A percentile compares a stretch with the other conserved stretches of the same genome.
phyloP scores from a whole-genome alignment of 768 basidiomycete genomes.

The Gloeostereum incarnatum region DNA sequence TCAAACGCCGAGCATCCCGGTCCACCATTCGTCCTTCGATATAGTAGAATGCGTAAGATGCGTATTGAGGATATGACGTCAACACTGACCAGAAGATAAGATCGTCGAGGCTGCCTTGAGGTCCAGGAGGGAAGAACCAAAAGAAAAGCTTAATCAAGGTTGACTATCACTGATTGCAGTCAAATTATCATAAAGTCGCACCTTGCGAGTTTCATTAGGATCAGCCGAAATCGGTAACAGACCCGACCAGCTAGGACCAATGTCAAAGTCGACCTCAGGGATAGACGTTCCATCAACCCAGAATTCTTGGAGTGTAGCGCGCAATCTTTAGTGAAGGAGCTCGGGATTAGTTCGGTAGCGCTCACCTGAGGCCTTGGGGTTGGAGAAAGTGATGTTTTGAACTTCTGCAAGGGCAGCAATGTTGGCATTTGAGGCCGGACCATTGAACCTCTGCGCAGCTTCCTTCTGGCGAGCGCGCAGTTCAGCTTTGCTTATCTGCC shows the following conservation, averaged over 20 bases:
- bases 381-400: slow-evolving; percentile 66
- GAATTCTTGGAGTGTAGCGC: too few relatives aligned
- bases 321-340: too few relatives aligned
- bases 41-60: too few relatives aligned
- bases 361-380: slow-evolving; percentile 59
- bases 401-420: slow-evolving; percentile 7
- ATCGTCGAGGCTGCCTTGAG: slow-evolving; percentile 61
- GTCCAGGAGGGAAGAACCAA: slow-evolving; percentile 79
- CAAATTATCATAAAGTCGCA: slow-evolving; percentile 14
- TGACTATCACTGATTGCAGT: neutral
- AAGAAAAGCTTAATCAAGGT: slow-evolving; percentile 53
- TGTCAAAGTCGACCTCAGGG: slow-evolving; percentile 62
- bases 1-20: neutral
- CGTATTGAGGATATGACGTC: too few relatives aligned
- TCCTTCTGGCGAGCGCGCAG: slow-evolving; percentile 19
- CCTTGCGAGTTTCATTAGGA: slow-evolving; percentile 59
- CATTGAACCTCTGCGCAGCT: slow-evolving; percentile 20
- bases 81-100: slow-evolving; percentile 63
- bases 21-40: slow-evolving; percentile 1
- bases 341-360: too few relatives aligned
- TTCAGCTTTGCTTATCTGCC: slow-evolving; percentile 18
- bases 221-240: slow-evolving; percentile 58
- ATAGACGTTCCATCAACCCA: slow-evolving; percentile 59
- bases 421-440: neutral
- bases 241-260: slow-evolving; percentile 71